A percentile compares a stretch with the other conserved stretches of the same genome.
phyloP scores from a whole-genome alignment of 2,329 filamentous ascomycete genomes.

The Blumeria hordei region DNA sequence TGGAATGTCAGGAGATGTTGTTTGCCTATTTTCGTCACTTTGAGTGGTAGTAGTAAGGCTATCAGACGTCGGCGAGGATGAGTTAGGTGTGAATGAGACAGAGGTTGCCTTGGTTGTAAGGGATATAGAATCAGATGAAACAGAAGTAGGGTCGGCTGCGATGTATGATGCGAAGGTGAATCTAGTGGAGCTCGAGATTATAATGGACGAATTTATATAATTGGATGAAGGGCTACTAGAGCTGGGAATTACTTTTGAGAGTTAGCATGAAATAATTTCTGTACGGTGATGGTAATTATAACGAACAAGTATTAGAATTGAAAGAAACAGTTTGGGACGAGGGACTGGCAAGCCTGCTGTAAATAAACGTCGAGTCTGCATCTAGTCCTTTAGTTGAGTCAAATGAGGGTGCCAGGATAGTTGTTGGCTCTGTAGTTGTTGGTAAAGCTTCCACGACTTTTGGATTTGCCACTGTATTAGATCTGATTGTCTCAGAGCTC shows the following conservation, averaged over 20 bases:
- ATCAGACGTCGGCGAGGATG: not conserved
- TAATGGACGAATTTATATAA: constrained; percentile 6
- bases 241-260: constrained; percentile 11
- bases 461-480: constrained; percentile 3
- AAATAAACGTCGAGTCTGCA: constrained; percentile 5
- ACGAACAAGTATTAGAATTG: constrained; percentile 14
- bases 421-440: constrained; percentile 2
- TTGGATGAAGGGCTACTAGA: constrained; percentile 7
- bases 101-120: constrained; percentile 1
- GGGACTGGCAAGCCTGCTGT: no score
- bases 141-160: constrained; percentile 1
- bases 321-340: constrained; percentile 9
- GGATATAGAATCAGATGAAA: constrained; percentile 2
- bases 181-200: constrained; percentile 2
- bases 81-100: constrained; percentile 2
- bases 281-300: no score
- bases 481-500: constrained; percentile 3
- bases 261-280: no score
- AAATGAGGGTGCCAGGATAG: constrained; percentile 8
- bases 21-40: constrained; percentile 1
- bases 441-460: constrained; percentile 1
- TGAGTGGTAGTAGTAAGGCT: not conserved
- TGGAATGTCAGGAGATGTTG: not conserved
- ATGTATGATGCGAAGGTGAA: not conserved
- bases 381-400: constrained; percentile 7